Evolutionary conservation across 2,329 filamentous ascomycete genomes (phyloP), one percentile per base, ranked within the genome.

Genomic region (Ilyonectria robusta): DNA sequence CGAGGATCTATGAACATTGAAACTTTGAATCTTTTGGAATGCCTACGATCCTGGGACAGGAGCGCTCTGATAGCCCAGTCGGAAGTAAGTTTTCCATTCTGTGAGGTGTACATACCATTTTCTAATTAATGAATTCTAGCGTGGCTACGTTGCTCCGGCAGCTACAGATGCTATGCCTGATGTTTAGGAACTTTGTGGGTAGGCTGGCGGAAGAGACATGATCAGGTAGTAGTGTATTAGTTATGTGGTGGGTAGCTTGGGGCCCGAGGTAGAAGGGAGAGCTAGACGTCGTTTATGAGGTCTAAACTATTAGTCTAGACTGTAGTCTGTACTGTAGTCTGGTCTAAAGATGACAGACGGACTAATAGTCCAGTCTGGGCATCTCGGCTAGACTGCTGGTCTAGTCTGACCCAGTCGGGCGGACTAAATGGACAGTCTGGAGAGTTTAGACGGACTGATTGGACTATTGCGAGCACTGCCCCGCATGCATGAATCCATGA

Each of bases 101-200:
- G 23, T 29, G 23, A 29, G 23, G 21, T 50, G 23, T 50, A 50
- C 23, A 50, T 50, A 50, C 47, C 10, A 50, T 50, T 29, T 26
- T 50, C 47, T 31, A 50, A 50, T 50, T 33, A 50, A 50, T 50
- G 6, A 17, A 50, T 31, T 50, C 47, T 31, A 50, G 47, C 23
- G 17, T 50, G 23, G 47, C 47, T 33, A 50, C 23, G 23, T 50
- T 50, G 47, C 4, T 50, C 10, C 23, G 23, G 47, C 23, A 50
- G 47, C 47, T 50, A 50, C 33, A 35, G 47, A 50, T 50, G 23
- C 3, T 50, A 50, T 50, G 47, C 47, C 47, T 50, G 23, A 50
- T 50, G 47, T 50, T 50, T 50, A 50, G 23, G 47, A 50, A 50
- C 47, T 50, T 31, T 50, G 10, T 50, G 23, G 47, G 47, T 50